Conservation (phyloP, 257 asterid genomes). For the Lycium barbarum region DNA sequence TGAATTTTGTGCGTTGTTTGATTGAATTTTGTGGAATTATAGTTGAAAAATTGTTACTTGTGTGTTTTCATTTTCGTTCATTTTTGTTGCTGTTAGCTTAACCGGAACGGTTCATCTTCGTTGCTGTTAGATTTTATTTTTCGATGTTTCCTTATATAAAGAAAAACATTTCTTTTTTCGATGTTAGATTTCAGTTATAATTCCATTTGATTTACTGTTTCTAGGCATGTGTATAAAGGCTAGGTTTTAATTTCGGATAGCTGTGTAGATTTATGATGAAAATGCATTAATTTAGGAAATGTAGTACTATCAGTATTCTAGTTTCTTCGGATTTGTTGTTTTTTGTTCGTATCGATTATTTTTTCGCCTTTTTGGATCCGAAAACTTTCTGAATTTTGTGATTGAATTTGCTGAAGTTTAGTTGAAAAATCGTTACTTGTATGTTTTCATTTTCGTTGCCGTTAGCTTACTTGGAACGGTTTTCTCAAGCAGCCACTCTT, state of each 20-base stretch:
- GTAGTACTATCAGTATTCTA: background rate
- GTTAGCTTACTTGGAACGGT: conserved; percentile 9
- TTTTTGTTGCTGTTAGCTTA: background rate
- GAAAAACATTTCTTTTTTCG: no score
- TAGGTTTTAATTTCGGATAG: no score
- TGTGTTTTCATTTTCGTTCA: conserved; percentile 29
- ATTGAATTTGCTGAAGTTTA: conserved; percentile 18
- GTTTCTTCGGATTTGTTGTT: background rate
- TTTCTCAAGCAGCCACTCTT: conserved; percentile 13
- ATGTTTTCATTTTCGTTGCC: conserved; percentile 25
- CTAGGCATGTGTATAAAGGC: no score
- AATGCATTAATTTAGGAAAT: no score
- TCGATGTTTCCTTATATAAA: no score
- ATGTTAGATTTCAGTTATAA: no score
- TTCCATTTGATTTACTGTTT: no score
- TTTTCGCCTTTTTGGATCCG: background rate
- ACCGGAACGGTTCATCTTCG: conserved; percentile 10
- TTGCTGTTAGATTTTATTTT: no score
- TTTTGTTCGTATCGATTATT: background rate
- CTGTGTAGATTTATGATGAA: no score
- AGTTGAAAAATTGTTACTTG: background rate
- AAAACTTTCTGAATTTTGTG: background rate
- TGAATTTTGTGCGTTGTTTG: background rate
- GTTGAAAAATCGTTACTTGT: background rate
- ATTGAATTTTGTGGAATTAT: conserved; percentile 8